Evolutionary conservation across 2,329 filamentous ascomycete species (phyloP), one percentile per base, ranked within the genome.

Genomic region (Aureobasidium sp.): DNA sequence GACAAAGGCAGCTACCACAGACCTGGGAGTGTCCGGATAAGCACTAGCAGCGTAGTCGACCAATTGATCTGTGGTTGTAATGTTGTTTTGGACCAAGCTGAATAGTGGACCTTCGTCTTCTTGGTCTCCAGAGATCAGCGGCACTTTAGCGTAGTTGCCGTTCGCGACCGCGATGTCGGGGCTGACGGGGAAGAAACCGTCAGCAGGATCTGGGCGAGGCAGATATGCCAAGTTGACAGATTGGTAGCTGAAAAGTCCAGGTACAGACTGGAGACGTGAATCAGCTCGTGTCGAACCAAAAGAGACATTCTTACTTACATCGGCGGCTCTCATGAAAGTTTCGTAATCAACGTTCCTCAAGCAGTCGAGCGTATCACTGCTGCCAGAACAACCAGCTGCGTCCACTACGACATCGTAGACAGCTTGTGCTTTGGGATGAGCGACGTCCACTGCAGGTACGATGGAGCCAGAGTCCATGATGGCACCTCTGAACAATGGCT

Each of bases 41-140:
- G 84, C 88, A 56, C 83, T 70, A 1, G 74, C 68, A 25, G 94
- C 74, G 69, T 93, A 93, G 20, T 80, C 75, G 37, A 84, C 79
- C 0, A 92, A 67, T 6, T 84, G 74, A 1, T 75, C 74, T 0
- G 80, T 84, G 1, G 80, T 87, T 11, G 83, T 88, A 56, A 92
- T 76, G 70, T 91, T 90, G 36, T 74, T 70, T 66, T 89, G 87
- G 71, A 87, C 86, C 37, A 92, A 77, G 5, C 85, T 79, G 70
- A 92, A 91, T 1, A 92, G 73, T 0, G 89, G 91, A 20, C 89
- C 88, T 73, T 93, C 89, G 69, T 93, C 89, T 76, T 92, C 88
- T 72, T 91, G 87, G 69, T 90, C 82, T 45, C 89, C 88, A 42
- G 88, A 81, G 62, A 87, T 87, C 70, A 87, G 80, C 2, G 85